These are phyloP conservation scores for Capsella bursapastoris DNA, from an alignment of 345 rosid genomes.

Conservation along the genomic window DNA sequence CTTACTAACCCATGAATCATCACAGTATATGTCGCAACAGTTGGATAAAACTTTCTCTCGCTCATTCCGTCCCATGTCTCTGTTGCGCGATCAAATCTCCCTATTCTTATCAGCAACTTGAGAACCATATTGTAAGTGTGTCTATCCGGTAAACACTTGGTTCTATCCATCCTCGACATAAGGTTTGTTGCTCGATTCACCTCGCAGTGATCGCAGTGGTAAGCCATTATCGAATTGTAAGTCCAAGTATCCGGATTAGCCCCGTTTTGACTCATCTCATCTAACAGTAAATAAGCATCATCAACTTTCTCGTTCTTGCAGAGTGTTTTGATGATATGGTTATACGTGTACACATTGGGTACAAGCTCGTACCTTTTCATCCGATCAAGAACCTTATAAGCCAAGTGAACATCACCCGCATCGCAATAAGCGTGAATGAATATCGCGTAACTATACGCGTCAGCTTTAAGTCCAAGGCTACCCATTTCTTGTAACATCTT, in stretches of 20 bases:
- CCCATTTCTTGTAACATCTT: slow-evolving; percentile 65
- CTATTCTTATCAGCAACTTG: slow-evolving; percentile 66
- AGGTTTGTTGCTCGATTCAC: slow-evolving; percentile 69
- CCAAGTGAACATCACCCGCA: slow-evolving; percentile 61
- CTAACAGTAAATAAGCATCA: slow-evolving; percentile 70
- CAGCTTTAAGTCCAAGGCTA: slow-evolving; percentile 56
- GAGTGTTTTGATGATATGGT: slow-evolving; percentile 68
- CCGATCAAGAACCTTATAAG: slow-evolving; percentile 74
- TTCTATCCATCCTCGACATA: slow-evolving; percentile 68
- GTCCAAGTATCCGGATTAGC: slow-evolving; percentile 76
- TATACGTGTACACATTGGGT: slow-evolving; percentile 82
- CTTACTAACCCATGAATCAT: slow-evolving; percentile 83
- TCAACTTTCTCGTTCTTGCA: slow-evolving; percentile 71
- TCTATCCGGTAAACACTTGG: slow-evolving; percentile 58
- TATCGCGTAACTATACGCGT: slow-evolving; percentile 66
- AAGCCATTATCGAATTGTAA: slow-evolving; percentile 75
- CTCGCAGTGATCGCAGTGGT: slow-evolving; percentile 77
- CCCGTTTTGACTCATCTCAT: slow-evolving; percentile 67
- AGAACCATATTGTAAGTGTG: slow-evolving; percentile 87
- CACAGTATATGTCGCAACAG: slow-evolving; percentile 77
- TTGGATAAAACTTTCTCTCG: slow-evolving; percentile 66
- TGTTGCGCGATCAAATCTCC: slow-evolving; percentile 73
- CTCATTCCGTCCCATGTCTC: slow-evolving; percentile 84
- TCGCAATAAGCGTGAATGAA: slow-evolving; percentile 77
- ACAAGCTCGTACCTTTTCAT: slow-evolving; percentile 67